These are phyloP conservation scores for Chondrostereum purpureum DNA, from an alignment of 1,284 basidiomycete species.

Conservation along the genomic window DNA sequence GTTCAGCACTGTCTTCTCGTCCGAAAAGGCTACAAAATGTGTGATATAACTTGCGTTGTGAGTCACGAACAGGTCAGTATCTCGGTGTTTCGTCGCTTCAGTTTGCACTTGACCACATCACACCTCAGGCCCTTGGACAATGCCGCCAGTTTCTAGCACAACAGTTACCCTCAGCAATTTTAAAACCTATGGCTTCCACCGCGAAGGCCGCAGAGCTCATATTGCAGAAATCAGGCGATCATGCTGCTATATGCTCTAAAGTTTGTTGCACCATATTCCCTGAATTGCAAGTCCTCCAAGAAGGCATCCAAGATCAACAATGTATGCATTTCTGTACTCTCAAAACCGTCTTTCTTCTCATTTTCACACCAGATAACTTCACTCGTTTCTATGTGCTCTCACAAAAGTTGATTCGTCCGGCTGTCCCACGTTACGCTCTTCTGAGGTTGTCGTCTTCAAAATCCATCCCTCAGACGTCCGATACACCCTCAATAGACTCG, in stretches of 20 bases:
- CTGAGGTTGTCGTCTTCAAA: neutral
- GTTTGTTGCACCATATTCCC: conserved; percentile 52
- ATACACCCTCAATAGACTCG: too few species aligned
- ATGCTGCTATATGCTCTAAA: conserved; percentile 69
- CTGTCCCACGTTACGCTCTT: conserved; percentile 6
- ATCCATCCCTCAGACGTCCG: too few species aligned
- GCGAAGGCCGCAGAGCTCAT: conserved; percentile 59
- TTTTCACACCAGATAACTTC: conserved; percentile 41
- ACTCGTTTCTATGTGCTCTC: conserved; percentile 60
- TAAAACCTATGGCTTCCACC: conserved; percentile 58
- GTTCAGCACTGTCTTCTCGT: conserved; percentile 67
- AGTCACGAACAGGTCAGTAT: conserved; percentile 71
- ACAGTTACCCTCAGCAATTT: conserved; percentile 44
- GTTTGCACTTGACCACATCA: conserved; percentile 7
- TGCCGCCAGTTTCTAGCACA: conserved; percentile 52
- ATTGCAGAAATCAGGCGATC: conserved; percentile 34
- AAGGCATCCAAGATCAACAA: conserved; percentile 57
- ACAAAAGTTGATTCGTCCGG: neutral
- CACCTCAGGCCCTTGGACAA: conserved; percentile 66
- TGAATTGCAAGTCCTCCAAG: conserved; percentile 47
- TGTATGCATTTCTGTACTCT: conserved; percentile 29
- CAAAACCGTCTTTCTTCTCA: conserved; percentile 1
- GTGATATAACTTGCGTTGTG: conserved; percentile 47
- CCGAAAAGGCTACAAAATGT: conserved; percentile 44
- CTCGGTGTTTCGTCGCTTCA: neutral